phyloP scores from a whole-genome alignment of 2,329 filamentous ascomycete genomes.

The Drechslerella dactyloides region DNA sequence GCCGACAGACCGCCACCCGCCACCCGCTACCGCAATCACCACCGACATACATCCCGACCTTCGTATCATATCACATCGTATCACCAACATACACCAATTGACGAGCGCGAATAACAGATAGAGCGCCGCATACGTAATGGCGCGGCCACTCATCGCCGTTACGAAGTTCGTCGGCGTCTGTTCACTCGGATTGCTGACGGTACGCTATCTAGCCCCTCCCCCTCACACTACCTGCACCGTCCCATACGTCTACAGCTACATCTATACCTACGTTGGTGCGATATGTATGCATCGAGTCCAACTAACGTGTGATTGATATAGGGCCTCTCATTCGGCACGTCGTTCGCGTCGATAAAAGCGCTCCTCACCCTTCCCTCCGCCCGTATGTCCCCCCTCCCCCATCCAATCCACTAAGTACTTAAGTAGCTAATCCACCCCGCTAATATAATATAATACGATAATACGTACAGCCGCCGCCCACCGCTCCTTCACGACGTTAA shows the following conservation, averaged over 20 bases:
- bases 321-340: conserved; percentile 44
- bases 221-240: background rate
- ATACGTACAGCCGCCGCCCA: conserved; percentile 31
- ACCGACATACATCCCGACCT: too few relatives aligned
- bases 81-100: conserved; percentile 6
- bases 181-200: conserved; percentile 42
- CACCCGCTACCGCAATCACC: background rate
- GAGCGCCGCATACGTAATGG: conserved; percentile 36
- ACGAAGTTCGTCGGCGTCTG: conserved; percentile 48
- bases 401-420: background rate
- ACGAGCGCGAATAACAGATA: conserved; percentile 24
- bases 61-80: too few relatives aligned
- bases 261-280: background rate
- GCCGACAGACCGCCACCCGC: too few relatives aligned
- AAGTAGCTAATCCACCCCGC: background rate
- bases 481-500: conserved; percentile 37
- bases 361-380: conserved; percentile 41
- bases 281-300: too few relatives aligned
- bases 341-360: conserved; percentile 42
- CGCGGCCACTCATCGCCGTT: conserved; percentile 34
- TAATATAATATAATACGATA: background rate
- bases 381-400: conserved; percentile 19
- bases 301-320: too few relatives aligned
- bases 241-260: background rate
- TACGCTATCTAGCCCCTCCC: too few relatives aligned